phyloP scores from a whole-genome alignment of 768 basidiomycete genomes.

The Termitomyces sp. region DNA sequence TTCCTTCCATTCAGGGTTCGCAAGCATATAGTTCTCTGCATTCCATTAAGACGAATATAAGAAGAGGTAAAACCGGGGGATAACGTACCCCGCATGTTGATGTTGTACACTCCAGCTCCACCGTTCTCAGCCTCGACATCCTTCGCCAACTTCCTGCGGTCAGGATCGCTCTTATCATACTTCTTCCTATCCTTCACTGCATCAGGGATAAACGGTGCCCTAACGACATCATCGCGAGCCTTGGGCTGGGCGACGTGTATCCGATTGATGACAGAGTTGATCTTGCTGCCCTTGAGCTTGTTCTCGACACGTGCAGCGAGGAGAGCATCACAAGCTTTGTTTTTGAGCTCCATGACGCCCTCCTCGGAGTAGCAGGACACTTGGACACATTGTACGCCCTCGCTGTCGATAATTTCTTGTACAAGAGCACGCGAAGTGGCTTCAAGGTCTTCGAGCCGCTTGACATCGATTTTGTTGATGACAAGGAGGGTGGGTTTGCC shows the following conservation, averaged over 20 bases:
- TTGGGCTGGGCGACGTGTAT: constrained; percentile 95
- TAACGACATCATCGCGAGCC: constrained; percentile 84
- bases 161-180: constrained; percentile 85
- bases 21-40: constrained; percentile 88
- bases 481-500: constrained; percentile 94
- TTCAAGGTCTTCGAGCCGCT: constrained; percentile 79
- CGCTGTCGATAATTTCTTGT: constrained; percentile 78
- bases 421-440: constrained; percentile 77
- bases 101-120: constrained; percentile 87
- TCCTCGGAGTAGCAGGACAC: constrained; percentile 96
- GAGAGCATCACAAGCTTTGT: constrained; percentile 91
- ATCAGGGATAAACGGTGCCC: constrained; percentile 90
- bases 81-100: constrained; percentile 82
- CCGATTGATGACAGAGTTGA: constrained; percentile 90
- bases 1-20: constrained; percentile 91
- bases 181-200: constrained; percentile 71
- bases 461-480: constrained; percentile 97
- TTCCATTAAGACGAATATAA: constrained; percentile 5
- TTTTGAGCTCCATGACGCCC: constrained; percentile 96
- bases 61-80: neutral
- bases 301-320: constrained; percentile 92
- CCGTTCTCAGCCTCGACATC: constrained; percentile 87
- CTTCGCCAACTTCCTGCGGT: constrained; percentile 67
- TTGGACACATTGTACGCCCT: constrained; percentile 74
- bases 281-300: constrained; percentile 92